Evolutionary conservation across 345 rosid genomes (phyloP), one percentile per base, ranked within the genome.

Genomic region (Cochlearia excelsa): DNA sequence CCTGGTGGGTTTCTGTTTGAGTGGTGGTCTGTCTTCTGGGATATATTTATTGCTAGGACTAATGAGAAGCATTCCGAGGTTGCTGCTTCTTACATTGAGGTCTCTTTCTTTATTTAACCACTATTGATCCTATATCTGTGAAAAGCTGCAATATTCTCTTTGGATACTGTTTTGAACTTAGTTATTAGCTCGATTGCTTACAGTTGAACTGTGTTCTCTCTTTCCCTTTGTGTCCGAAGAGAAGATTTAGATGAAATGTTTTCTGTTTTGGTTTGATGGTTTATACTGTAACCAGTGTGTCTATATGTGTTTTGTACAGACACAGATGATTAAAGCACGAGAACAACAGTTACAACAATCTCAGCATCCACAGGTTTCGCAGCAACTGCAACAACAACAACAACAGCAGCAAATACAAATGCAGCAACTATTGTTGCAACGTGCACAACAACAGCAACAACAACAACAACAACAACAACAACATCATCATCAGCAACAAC

Each of bases 11-110:
- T 93, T 75, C 88, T 93, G 43, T 93, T 93, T 69, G 99, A 93
- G 74, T 93, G 99, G 99, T 93, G 99, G 99, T 93, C 99, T 5
- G 99, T 93, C 47, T 93, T 93, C 72, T 93, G 99, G 99, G 99
- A 93, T 74, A 93, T 93, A 61, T 93, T 93, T 62, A 93, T 93
- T 73, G 99, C 99, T 28, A 87, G 97, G 76, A 93, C 97, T 30
- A 93, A 93, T 66, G 97, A 89, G 73, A 93, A 93, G 80, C 99
- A 93, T 68, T 93, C 97, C 4, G 99, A 93, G 69, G 97, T 89
- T 78, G 99, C 97, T 23, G 91, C 99, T 31, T 93, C 99, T 9
- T 93, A 89, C 58, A 93, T 93, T 4, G 97, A 93, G 99, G 99
- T 93, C 61, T 41, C 61, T 56, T 40, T 60, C 57, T 7, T 30